These are phyloP conservation scores for Chrysoporthe austroafricana DNA, from an alignment of 2,329 filamentous ascomycete genomes.

Conservation along the genomic window DNA sequence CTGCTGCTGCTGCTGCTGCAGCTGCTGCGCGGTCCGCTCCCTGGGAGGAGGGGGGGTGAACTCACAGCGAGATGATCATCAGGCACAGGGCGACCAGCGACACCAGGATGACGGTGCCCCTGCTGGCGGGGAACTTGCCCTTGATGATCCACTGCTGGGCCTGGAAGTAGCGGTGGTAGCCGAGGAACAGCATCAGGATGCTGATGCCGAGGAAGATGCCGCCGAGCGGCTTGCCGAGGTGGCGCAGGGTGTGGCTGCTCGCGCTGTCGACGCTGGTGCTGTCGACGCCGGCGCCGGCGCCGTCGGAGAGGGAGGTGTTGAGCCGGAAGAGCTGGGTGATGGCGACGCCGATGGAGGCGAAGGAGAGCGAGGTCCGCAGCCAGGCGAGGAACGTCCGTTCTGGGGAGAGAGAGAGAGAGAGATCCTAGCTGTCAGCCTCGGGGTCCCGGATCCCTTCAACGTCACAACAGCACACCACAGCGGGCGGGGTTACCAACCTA, in stretches of 20 bases:
- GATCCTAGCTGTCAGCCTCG: too few species aligned
- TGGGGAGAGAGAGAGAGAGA: conserved; percentile 38
- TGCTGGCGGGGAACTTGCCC: conserved; percentile 59
- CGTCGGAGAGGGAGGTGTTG: conserved; percentile 62
- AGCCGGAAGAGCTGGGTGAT: conserved; percentile 85
- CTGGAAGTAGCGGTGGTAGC: conserved; percentile 79
- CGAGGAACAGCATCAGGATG: conserved; percentile 74
- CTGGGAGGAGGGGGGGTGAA: not conserved
- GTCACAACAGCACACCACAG: too few species aligned
- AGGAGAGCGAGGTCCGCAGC: conserved; percentile 80
- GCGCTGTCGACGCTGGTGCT: conserved; percentile 33
- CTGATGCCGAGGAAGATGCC: conserved; percentile 77
- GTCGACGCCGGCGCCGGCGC: conserved; percentile 35
- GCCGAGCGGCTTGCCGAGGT: conserved; percentile 74
- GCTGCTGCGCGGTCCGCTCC: too few species aligned
- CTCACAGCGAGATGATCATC: conserved; percentile 59
- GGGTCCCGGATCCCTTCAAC: too few species aligned
- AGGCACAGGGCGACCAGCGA: conserved; percentile 66
- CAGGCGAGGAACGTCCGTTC: conserved; percentile 86
- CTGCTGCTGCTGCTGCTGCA: too few species aligned
- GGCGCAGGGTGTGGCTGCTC: conserved; percentile 54
- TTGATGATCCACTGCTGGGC: conserved; percentile 78
- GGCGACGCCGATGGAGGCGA: conserved; percentile 81
- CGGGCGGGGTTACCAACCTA: conserved; percentile 61
- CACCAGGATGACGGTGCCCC: conserved; percentile 72